phyloP scores from a whole-genome alignment of 163 green algal genomes.

The Coccomyxa subellipsoidea region DNA sequence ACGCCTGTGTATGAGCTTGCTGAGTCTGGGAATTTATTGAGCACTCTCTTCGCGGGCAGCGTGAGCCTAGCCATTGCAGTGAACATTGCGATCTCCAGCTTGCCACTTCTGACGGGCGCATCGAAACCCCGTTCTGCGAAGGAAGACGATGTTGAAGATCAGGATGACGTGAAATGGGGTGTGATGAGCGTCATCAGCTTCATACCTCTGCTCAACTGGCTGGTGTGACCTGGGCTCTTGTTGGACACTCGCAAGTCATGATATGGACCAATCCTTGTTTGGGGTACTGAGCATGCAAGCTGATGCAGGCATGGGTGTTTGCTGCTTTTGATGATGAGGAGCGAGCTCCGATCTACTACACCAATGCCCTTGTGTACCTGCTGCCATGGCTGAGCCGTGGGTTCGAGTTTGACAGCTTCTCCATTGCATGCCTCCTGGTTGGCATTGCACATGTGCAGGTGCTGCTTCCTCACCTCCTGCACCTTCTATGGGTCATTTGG shows the following conservation, averaged over 20 bases:
- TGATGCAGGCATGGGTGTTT: conserved; percentile 18
- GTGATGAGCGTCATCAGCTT: conserved; percentile 13
- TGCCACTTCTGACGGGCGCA: neutral
- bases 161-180: conserved; percentile 12
- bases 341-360: conserved; percentile 7
- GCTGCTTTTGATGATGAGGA: conserved; percentile 14
- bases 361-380: neutral
- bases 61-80: conserved; percentile 1
- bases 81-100: neutral
- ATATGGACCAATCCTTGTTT: neutral
- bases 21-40: neutral
- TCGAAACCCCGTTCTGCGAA: neutral
- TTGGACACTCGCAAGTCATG: neutral
- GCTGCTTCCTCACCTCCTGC: neutral
- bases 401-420: conserved; percentile 9
- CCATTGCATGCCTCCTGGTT: neutral
- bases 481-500: neutral
- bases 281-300: neutral
- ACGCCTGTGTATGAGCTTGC: neutral
- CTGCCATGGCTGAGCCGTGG: neutral
- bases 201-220: conserved; percentile 17
- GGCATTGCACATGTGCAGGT: conserved; percentile 13
- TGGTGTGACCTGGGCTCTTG: neutral
- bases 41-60: neutral
- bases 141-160: neutral